Evolutionary conservation across 805 yeast genomes (phyloP), one percentile per base, ranked within the genome.

Genomic region (Schwanniomyces polymorphus): DNA sequence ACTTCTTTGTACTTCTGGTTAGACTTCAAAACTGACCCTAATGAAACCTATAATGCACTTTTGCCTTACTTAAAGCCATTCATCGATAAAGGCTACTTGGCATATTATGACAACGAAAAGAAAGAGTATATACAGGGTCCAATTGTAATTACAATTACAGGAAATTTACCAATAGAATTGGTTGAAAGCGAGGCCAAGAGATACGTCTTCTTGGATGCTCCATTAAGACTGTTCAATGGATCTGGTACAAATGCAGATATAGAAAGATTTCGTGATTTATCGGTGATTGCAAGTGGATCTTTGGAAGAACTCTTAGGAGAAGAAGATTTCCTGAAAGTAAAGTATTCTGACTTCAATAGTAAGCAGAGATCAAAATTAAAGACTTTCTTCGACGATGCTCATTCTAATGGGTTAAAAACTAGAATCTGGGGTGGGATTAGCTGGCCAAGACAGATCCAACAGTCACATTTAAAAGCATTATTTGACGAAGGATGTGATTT

Each of bases 381-480:
- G 18, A 29, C 47, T 4, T 53, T 52, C 25, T 61, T 80, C 17
- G 63, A 65, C 8, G 43, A 48, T 12, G 84, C 88, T 1, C 88
- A 84, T 54, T 56, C 62, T 2, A 48, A 65, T 42, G 80, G 81
- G 10, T 56, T 85, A 35, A 72, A 75, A 52, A 79, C 88, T 0
- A 68, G 92, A 46, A 68, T 85, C 27, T 86, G 91, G 91, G 91
- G 84, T 16, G 82, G 82, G 7, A 84, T 88, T 1, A 70, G 71
- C 43, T 85, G 90, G 90, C 91, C 91, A 4, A 59, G 61, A 2
- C 49, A 56, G 11, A 60, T 68, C 26, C 72, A 80, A 48, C 60
- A 76, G 40, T 58, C 59, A 3, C 74, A 83, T 34, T 80, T 86
- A 81, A 55, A 64, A 43, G 80, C 78, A 46, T 65, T 82, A 12